phyloP scores from a whole-genome alignment of 169 alveolate species.

The Plasmodium billcollinsi region DNA sequence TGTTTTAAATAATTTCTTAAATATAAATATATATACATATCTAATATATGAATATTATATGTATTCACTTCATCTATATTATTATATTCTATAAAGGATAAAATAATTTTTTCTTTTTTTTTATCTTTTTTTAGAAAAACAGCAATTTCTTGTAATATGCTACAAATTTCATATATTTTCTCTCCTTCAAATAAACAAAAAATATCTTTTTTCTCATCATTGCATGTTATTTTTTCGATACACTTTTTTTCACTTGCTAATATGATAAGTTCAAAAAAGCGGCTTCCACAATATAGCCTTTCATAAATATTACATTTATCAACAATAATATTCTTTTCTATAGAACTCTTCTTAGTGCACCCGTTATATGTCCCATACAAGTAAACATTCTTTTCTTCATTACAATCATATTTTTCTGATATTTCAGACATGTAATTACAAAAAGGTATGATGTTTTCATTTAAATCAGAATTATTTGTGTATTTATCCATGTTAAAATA shows the following conservation, averaged over 20 bases:
- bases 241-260: neutral
- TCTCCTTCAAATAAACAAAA: slow-evolving; percentile 20
- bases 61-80: neutral
- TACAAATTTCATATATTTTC: neutral
- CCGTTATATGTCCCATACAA: no score
- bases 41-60: neutral
- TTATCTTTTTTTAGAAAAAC: slow-evolving; percentile 29
- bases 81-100: slow-evolving; percentile 19
- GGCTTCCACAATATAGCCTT: slow-evolving; percentile 27
- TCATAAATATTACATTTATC: slow-evolving; percentile 5
- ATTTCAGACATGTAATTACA: no score
- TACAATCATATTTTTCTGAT: no score
- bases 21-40: slow-evolving; percentile 34
- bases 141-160: slow-evolving; percentile 23
- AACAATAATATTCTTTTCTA: no score
- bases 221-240: neutral
- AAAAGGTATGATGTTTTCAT: no score
- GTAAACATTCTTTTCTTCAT: no score
- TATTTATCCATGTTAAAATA: no score
- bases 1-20: slow-evolving; percentile 28
- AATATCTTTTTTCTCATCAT: slow-evolving; percentile 8
- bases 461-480: no score
- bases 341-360: no score
- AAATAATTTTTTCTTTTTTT: slow-evolving; percentile 5
- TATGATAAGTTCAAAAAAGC: slow-evolving; percentile 48